Conservation (phyloP, 768 basidiomycete genomes). For the Hericium erinaceus region DNA sequence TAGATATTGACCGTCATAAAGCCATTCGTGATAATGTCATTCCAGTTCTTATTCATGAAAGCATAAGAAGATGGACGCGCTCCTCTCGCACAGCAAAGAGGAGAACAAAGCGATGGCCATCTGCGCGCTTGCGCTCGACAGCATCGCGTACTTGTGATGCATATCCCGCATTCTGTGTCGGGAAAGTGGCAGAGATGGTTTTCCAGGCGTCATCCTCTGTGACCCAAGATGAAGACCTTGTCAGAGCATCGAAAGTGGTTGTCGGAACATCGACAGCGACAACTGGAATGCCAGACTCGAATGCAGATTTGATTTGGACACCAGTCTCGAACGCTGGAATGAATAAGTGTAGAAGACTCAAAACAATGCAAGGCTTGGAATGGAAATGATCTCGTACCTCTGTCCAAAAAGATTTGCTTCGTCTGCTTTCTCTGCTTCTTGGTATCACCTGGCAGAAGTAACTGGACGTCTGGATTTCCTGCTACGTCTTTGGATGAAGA, state of each 20-base stretch:
- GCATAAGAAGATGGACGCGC: slow-evolving; percentile 48
- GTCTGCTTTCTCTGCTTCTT: slow-evolving; percentile 70
- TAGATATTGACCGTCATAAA: not conserved
- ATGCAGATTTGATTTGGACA: slow-evolving; percentile 45
- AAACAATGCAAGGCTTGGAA: not conserved
- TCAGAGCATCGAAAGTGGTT: slow-evolving; percentile 53
- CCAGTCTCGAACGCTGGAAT: slow-evolving; percentile 53
- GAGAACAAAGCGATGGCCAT: slow-evolving; percentile 54
- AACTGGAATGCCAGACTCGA: slow-evolving; percentile 53
- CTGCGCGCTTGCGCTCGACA: slow-evolving; percentile 47
- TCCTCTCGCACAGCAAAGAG: slow-evolving; percentile 65
- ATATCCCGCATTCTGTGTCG: slow-evolving; percentile 49
- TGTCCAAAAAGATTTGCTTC: slow-evolving; percentile 60
- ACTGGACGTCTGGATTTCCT: slow-evolving; percentile 40
- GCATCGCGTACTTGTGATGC: slow-evolving; percentile 63
- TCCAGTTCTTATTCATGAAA: slow-evolving; percentile 1
- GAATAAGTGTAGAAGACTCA: not conserved
- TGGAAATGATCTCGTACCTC: slow-evolving; percentile 35
- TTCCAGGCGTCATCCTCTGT: slow-evolving; percentile 74
- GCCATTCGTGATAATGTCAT: not conserved
- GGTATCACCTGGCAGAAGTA: slow-evolving; percentile 56
- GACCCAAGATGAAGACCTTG: slow-evolving; percentile 51
- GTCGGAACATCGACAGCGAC: slow-evolving; percentile 65
- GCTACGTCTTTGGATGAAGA: slow-evolving; percentile 27
- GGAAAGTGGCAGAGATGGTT: slow-evolving; percentile 42